Base-by-base conservation (phyloP, 1,139 yeast genomes). In the Candida frijolesensis region DNA sequence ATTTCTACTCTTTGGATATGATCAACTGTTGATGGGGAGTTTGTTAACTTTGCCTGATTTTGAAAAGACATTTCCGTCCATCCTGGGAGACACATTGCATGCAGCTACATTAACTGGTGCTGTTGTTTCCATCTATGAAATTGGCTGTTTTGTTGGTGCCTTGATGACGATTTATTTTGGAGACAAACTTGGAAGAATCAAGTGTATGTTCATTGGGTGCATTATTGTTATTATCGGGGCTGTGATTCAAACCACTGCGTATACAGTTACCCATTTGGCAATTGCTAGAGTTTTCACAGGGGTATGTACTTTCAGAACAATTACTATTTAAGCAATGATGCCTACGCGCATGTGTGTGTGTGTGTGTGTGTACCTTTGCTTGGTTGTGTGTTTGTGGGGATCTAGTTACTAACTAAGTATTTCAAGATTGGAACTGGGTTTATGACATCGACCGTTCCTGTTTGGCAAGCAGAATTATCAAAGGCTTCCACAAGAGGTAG, bases 11-110 rank as follows among this genome's bases (percentile, higher is more conserved):
- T 72, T 71, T 47, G 83, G 84, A 11, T 77, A 77, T 56, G 80
- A 77, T 53, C 81, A 79, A 58, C 80, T 82, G 38, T 79, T 79
- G 30, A 73, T 78, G 74, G 80, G 81, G 38, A 65, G 74, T 22
- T 65, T 78, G 44, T 64, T 79, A 47, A 74, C 80, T 0, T 63
- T 76, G 44, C 64, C 64, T 3, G 58, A 70, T 3, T 78, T 78
- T 54, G 58, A 69, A 55, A 59, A 67, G 30, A 66, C 71, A 14
- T 74, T 79, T 60, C 78, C 79, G 0, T 59, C 63, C 33, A 67
- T 72, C 44, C 64, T 71, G 57, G 62, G 70, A 1, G 57, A 57
- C 11, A 25, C 42, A 4, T 39, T 39, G 18, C 54, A 58, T 29
- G 58, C 57, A 18, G 62, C 71, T 5, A 68, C 74, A 19, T 57